Base-by-base conservation (phyloP, 2,329 filamentous ascomycete species). In the Aspergillus sclerotialis region DNA sequence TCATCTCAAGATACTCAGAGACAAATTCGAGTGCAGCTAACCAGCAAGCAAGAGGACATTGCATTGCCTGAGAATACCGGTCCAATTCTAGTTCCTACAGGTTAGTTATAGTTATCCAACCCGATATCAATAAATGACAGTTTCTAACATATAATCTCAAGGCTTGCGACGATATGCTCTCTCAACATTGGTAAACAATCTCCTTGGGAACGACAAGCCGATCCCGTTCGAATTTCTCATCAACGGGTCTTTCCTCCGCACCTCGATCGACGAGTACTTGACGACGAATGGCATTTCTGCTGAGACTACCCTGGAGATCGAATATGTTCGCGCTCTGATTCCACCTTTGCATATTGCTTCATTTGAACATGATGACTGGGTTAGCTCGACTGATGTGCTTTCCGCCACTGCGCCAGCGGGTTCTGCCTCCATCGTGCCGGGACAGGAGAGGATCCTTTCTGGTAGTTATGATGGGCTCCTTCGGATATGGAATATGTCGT, bases 331-430 rank as follows among this genome's bases (percentile, higher is more conserved):
- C 51, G 92, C 88, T 44, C 69, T 95, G 48, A 79, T 95, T 40
- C 92, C 92, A 6, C 92, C 92, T 12, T 73, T 84, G 23, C 90
- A 92, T 60, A 80, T 94, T 49, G 83, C 88, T 9, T 92, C 84
- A 55, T 98, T 94, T 59, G 82, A 95, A 67, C 90, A 98, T 60
- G 89, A 98, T 55, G 92, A 96, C 61, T 98, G 92, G 92, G 84
- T 98, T 31, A 86, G 85, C 57, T 76, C 78, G 16, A 79, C 96
- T 16, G 88, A 95, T 59, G 76, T 94, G 4, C 69, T 94, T 15
- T 89, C 87, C 0, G 61, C 64, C 10, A 78, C 73, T 9, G 83
- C 84, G 2, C 64, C 68, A 5, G 76, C 79, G 3, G 68, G 70
- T 7, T 69, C 65, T 31, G 67, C 73, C 10, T 49, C 49, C 10